Evolutionary conservation across 2,329 filamentous ascomycete genomes (phyloP), one percentile per base, ranked within the genome.

Genomic region (Fusarium newnesense): DNA sequence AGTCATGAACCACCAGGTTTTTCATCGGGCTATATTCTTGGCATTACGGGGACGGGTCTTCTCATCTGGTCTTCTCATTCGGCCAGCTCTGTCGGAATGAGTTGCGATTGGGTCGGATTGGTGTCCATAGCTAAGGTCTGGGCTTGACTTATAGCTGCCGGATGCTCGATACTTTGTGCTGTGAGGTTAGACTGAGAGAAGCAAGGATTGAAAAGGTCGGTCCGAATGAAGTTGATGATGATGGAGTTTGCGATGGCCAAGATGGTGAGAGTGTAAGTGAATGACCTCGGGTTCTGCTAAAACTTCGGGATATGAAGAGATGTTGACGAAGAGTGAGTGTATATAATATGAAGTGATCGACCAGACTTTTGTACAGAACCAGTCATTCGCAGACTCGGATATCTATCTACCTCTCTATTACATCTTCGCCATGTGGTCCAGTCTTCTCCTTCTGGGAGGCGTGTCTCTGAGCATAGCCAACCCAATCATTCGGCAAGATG

Each of bases 381-480:
- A 59, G 43, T n/a, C 16, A n/a, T n/a, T n/a, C n/a, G n/a, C n/a
- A 53, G 69, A n/a, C 50, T 60, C 53, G 12, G 34, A 52, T 21
- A 9, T 37, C 10, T 24, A n/a, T 43, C 19, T 37, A 46, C 39
- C 18, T 26, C 15, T 26, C 32, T 39, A 18, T 32, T 40, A 56
- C 34, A 24, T 10, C 24, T n/a, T 54, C 57, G 39, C 9, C 28
- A 72, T 73, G 70, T 66, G 70, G 70, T 73, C 66, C 30, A 70
- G 46, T 47, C 57, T 73, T 7, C 46, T 73, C 46, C 50, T 73
- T 8, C 21, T 73, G 6, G 70, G 70, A 37, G 60, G 70, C 42
- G 47, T 63, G 9, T 67, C 70, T 30, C 28, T 67, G 43, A 69
- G 66, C 42, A 56, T 73, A n/a, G 66, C 65, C 43, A 73, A 60